A percentile compares a stretch with the other conserved stretches of the same genome.
These are phyloP conservation scores for Solidago caesia DNA, from an alignment of 129 eudicot genomes.

Conservation along the genomic window DNA sequence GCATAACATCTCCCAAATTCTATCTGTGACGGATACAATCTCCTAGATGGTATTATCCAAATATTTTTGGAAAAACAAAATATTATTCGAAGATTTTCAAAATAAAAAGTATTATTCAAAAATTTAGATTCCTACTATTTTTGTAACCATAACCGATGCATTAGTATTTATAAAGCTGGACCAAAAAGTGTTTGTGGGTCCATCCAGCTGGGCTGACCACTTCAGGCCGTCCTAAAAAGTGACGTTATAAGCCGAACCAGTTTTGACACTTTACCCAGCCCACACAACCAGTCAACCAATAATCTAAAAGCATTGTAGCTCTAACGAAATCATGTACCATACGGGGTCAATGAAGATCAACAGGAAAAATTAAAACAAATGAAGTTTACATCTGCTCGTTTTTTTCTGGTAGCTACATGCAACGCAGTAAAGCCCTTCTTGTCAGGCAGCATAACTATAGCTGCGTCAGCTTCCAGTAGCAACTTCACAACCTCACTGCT, in stretches of 20 bases:
- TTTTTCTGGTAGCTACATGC: constrained; percentile 82
- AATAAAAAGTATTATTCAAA: no score
- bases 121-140: no score
- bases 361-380: not conserved
- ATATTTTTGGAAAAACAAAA: no score
- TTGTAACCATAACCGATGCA: not conserved
- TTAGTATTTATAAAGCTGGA: not conserved
- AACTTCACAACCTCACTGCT: constrained; percentile 62
- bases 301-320: not conserved
- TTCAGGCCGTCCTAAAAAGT: no score
- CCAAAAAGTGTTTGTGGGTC: not conserved
- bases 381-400: constrained; percentile 59
- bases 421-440: constrained; percentile 72
- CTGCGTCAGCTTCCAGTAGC: constrained; percentile 67
- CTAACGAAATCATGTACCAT: not conserved
- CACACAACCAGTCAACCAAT: not conserved
- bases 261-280: not conserved
- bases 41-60: not conserved
- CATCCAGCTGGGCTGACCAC: not conserved
- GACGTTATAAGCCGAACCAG: no score
- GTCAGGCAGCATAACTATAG: constrained; percentile 70
- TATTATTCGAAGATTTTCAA: no score
- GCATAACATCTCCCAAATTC: not conserved
- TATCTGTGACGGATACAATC: not conserved
- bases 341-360: not conserved